Evolutionary conservation across 2,329 filamentous ascomycete species (phyloP), one percentile per base, ranked within the genome.

Genomic region (Colletotrichum siamense): DNA sequence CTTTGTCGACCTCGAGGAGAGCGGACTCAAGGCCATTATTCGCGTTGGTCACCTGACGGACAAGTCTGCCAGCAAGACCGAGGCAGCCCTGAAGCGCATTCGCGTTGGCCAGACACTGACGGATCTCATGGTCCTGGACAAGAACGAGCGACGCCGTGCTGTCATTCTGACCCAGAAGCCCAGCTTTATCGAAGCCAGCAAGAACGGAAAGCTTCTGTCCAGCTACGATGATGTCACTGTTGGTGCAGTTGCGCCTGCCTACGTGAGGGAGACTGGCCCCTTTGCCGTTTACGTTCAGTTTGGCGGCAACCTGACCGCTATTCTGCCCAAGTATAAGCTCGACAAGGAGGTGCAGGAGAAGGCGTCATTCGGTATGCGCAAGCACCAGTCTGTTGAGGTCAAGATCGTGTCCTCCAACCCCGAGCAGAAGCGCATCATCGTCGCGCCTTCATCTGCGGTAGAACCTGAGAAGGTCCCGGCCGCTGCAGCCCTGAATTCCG

Each of bases 271-370:
- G 81, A 94, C 98, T 69, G 96, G 95, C 0, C 87, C 91, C 3
- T 95, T 94, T 10, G 95, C 95, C 59, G 89, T 96, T 13, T 99
- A 98, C 81, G 91, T 98, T n/a, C 94, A 98, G 81, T 98, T 98
- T 83, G 92, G 93, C 55, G 94, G 93, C 79, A 92, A 91, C 39
- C 86, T 98, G 22, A 94, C 92, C 62, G 96, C 95, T 16, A 87
- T 98, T 57, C 87, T 98, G 34, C 95, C 96, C 49, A 96, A 95
- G 85, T 92, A 92, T 24, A 93, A 96, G 81, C 88, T 99, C 64
- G 89, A 94, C 4, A 89, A 92, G n/a, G 94, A 95, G 49, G 91
- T 91, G 78, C 89, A 92, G 63, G 87, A 89, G 15, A 88, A 94
- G 78, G 90, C 93, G 5, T 91, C 95, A 73, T 99, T 98, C 84